Percentiles rank a stretch among this genome's conserved stretches.
phyloP scores from a whole-genome alignment of 352 stramenopile genomes.

The Globisporangium spiculum region DNA sequence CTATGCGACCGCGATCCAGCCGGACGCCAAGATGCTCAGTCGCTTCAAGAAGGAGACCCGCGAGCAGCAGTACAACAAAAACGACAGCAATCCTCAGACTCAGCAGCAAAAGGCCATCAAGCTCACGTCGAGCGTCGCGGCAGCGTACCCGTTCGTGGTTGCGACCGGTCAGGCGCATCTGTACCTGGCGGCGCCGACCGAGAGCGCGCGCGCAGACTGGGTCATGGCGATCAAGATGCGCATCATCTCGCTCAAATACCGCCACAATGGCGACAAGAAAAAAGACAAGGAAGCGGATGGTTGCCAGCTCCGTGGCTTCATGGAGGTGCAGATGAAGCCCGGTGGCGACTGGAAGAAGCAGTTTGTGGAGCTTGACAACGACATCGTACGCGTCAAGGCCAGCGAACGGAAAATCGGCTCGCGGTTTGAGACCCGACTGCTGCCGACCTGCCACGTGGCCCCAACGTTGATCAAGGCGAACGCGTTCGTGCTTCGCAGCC shows the following conservation, averaged over 20 bases:
- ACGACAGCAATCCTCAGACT: too few species aligned
- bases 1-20: slow-evolving; percentile 37
- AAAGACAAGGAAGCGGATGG: slow-evolving; percentile 7
- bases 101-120: not conserved
- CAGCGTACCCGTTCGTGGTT: slow-evolving; percentile 57
- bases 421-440: slow-evolving; percentile 46
- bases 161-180: slow-evolving; percentile 55
- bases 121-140: slow-evolving; percentile 13
- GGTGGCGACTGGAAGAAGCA: slow-evolving; percentile 49
- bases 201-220: slow-evolving; percentile 56
- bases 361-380: slow-evolving; percentile 65
- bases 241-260: slow-evolving; percentile 67
- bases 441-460: slow-evolving; percentile 45
- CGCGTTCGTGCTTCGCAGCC: slow-evolving; percentile 27
- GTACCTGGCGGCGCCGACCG: slow-evolving; percentile 38
- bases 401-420: slow-evolving; percentile 53
- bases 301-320: slow-evolving; percentile 47
- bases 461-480: slow-evolving; percentile 50
- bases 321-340: slow-evolving; percentile 51
- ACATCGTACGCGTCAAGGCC: slow-evolving; percentile 62
- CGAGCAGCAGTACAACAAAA: slow-evolving; percentile 22
- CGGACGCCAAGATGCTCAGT: slow-evolving; percentile 30
- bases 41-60: slow-evolving; percentile 30
- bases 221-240: slow-evolving; percentile 59
- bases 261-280: slow-evolving; percentile 29